Percentiles rank a stretch among this genome's conserved stretches.
Evolutionary conservation across 2,329 filamentous ascomycete genomes (phyloP).

Genomic region (Sordariomycetes sp.): DNA sequence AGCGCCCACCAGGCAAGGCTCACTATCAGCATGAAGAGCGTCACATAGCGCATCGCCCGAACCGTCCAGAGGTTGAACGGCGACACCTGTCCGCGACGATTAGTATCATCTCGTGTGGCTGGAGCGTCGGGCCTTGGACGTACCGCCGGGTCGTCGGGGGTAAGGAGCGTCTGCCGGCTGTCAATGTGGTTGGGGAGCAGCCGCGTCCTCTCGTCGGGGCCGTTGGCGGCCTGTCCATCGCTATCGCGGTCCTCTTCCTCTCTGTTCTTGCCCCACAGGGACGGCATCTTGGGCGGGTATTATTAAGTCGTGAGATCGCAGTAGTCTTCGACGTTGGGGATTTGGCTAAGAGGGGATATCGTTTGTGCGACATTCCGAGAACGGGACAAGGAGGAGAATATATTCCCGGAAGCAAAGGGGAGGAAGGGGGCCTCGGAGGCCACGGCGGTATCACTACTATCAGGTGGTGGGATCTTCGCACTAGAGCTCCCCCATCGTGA

Average conservation of each 20-base stretch:
- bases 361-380: not conserved
- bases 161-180: constrained; percentile 22
- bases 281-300: not conserved
- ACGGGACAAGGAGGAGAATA: not conserved
- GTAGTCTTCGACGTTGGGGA: not conserved
- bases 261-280: constrained; percentile 1
- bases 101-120: not conserved
- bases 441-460: not conserved
- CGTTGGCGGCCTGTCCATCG: constrained; percentile 11
- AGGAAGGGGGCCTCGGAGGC: not conserved
- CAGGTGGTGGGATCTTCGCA: not conserved
- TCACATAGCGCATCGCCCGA: constrained; percentile 64
- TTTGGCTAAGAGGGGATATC: not conserved
- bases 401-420: not conserved
- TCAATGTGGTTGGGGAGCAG: constrained; percentile 58
- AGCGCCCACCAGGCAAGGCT: constrained; percentile 90
- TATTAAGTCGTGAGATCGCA: not conserved
- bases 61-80: constrained; percentile 95
- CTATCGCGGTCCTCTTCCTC: constrained; percentile 3
- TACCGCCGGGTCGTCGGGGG: constrained; percentile 28
- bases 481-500: not conserved
- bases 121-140: not conserved
- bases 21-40: constrained; percentile 59
- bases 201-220: constrained; percentile 41
- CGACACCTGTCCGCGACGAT: constrained; percentile 38